These are phyloP conservation scores for Trifolium dubium DNA, from an alignment of 306 rosid genomes.

Conservation along the genomic window DNA sequence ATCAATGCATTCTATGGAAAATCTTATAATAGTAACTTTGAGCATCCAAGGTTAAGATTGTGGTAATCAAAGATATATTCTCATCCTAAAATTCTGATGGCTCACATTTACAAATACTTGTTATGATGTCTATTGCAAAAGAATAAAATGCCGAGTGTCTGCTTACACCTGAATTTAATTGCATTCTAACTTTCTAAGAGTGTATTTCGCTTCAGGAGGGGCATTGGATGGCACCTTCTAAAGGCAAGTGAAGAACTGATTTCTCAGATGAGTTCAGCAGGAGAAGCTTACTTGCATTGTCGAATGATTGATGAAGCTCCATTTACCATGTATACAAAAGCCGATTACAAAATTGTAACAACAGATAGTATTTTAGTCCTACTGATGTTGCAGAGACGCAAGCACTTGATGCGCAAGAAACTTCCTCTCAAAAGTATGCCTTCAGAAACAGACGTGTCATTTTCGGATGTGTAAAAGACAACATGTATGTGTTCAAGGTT, in stretches of 20 bases:
- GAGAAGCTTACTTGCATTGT: slow-evolving; percentile 86
- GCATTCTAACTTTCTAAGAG: slow-evolving; percentile 24
- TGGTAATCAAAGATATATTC: not conserved
- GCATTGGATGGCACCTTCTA: slow-evolving; percentile 97
- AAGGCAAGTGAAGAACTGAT: slow-evolving; percentile 89
- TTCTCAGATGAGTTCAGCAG: slow-evolving; percentile 68
- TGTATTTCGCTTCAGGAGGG: slow-evolving; percentile 66
- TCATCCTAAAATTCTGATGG: not conserved
- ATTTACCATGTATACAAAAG: slow-evolving; percentile 84
- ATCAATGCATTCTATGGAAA: slow-evolving; percentile 19
- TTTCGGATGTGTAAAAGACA: slow-evolving; percentile 47
- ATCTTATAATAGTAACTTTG: not conserved
- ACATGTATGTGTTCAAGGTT: slow-evolving; percentile 33
- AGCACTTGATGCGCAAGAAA: slow-evolving; percentile 86
- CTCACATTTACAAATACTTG: slow-evolving; percentile 11
- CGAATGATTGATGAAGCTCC: slow-evolving; percentile 87
- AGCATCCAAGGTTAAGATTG: not conserved
- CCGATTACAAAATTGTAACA: slow-evolving; percentile 67
- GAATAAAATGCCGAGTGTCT: not conserved
- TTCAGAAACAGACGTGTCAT: slow-evolving; percentile 51
- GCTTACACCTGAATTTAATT: slow-evolving; percentile 14
- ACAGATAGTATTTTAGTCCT: slow-evolving; percentile 77
- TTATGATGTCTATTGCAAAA: not conserved
- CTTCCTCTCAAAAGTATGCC: slow-evolving; percentile 55
- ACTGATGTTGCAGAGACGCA: slow-evolving; percentile 86